Percentiles rank a stretch among this genome's conserved stretches.
These are phyloP conservation scores for Trypanosoma congolense DNA, from an alignment of 208 protist genomes.

Conservation along the genomic window DNA sequence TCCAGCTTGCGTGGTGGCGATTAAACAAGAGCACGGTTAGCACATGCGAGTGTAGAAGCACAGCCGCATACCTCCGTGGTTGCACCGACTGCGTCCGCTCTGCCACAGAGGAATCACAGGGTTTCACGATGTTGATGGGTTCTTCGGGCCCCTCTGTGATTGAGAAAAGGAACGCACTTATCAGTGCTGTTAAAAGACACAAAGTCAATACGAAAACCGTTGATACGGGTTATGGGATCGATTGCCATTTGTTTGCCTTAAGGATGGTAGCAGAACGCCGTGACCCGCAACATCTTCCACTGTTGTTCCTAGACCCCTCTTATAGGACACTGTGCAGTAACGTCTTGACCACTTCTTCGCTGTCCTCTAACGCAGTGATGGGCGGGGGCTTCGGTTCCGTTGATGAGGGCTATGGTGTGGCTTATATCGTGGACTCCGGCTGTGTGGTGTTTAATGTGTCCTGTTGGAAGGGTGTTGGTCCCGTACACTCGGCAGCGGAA, in stretches of 20 bases:
- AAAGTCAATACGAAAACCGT: conserved; percentile 22
- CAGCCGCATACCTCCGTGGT: conserved; percentile 63
- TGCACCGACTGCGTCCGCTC: conserved; percentile 51
- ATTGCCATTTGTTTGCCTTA: conserved; percentile 63
- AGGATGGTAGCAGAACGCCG: conserved; percentile 31
- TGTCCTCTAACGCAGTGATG: conserved; percentile 27
- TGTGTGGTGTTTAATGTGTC: conserved; percentile 33
- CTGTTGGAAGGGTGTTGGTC: conserved; percentile 30
- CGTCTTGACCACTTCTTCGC: conserved; percentile 32
- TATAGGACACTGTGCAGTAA: conserved; percentile 30
- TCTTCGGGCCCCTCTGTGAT: conserved; percentile 5
- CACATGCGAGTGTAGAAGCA: conserved; percentile 43
- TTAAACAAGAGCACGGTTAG: conserved; percentile 54
- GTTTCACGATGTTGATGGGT: conserved; percentile 49
- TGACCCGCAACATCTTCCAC: conserved; percentile 27
- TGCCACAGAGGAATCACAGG: conserved; percentile 41
- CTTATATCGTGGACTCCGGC: conserved; percentile 23
- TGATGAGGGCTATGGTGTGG: conserved; percentile 36
- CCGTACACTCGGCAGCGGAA: conserved; percentile 25
- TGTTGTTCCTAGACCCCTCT: conserved; percentile 32
- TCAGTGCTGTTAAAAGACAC: conserved; percentile 35
- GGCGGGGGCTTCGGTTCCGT: conserved; percentile 38
- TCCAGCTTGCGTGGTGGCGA: conserved; percentile 77
- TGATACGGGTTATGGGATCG: conserved; percentile 36
- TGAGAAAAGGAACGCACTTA: conserved; percentile 26